Conservation (phyloP, 768 basidiomycete genomes). For the Cystofilobasidium capitatum region DNA sequence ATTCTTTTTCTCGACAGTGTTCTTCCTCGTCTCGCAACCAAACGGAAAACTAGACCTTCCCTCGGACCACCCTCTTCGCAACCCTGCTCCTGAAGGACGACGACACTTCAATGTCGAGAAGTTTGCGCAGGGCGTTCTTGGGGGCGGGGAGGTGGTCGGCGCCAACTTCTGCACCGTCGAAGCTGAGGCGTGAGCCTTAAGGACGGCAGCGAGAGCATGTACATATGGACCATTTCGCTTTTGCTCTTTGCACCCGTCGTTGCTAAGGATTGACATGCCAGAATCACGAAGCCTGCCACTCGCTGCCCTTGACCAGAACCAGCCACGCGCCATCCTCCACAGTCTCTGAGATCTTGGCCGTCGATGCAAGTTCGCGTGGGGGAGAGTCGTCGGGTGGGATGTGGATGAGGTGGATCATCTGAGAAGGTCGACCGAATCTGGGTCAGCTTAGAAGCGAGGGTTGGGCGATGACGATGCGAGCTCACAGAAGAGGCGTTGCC, state of each 20-base stretch:
- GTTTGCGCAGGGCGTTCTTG: not conserved
- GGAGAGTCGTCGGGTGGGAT: not conserved
- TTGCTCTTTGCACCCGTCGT: no score
- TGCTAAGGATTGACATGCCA: no score
- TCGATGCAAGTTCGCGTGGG: not conserved
- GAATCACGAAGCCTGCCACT: not conserved
- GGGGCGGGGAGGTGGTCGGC: conserved; percentile 15
- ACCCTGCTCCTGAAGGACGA: conserved; percentile 6
- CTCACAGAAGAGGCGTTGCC: not conserved
- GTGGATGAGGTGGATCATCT: not conserved
- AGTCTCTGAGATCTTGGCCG: not conserved
- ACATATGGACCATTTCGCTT: no score
- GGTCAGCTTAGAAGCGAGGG: not conserved
- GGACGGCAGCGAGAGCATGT: not conserved
- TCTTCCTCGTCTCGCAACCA: conserved; percentile 16
- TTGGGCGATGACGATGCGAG: not conserved
- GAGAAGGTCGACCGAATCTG: not conserved
- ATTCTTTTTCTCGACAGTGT: not conserved
- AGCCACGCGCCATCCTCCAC: not conserved
- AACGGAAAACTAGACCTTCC: not conserved
- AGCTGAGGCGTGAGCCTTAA: conserved; percentile 9
- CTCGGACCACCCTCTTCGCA: conserved; percentile 6
- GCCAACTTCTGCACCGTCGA: conserved; percentile 11
- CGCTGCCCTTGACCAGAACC: not conserved
- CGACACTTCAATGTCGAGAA: conserved; percentile 9